Evolutionary conservation across 805 yeast species (phyloP).

Genomic region (Kluyveromyces lactis): DNA sequence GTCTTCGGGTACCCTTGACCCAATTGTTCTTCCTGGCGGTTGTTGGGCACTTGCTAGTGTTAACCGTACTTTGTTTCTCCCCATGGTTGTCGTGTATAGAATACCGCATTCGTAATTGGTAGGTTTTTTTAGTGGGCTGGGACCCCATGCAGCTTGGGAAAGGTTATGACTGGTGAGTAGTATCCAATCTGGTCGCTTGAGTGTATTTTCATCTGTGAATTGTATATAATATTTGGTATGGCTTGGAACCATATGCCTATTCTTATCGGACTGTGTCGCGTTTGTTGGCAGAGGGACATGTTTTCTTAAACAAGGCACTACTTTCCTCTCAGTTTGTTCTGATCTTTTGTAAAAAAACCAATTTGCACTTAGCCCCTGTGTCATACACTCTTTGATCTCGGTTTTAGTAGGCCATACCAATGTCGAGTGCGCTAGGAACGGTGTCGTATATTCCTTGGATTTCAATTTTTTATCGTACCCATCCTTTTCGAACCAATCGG

Average conservation of each 20-base stretch:
- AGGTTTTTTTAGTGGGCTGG: slow-evolving; percentile 22
- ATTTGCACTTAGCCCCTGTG: slow-evolving; percentile 1
- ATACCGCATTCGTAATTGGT: slow-evolving; percentile 51
- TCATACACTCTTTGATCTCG: slow-evolving; percentile 2
- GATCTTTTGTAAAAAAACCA: slow-evolving; percentile 3
- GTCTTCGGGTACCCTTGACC: not conserved
- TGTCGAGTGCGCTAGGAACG: slow-evolving; percentile 1
- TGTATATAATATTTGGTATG: slow-evolving; percentile 65
- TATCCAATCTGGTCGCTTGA: slow-evolving; percentile 47
- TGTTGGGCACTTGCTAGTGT: not conserved
- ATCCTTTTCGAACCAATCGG: not conserved
- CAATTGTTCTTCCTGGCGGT: no score
- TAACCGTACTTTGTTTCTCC: not conserved
- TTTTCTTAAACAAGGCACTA: not conserved
- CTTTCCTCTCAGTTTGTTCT: not conserved
- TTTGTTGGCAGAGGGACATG: not conserved
- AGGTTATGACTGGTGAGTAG: slow-evolving; percentile 67
- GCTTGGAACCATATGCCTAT: slow-evolving; percentile 30
- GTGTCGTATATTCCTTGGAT: slow-evolving; percentile 1
- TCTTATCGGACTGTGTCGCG: not conserved
- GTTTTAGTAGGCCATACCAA: slow-evolving; percentile 1
- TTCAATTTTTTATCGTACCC: not conserved
- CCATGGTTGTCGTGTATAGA: slow-evolving; percentile 20
- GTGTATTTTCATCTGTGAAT: slow-evolving; percentile 28
- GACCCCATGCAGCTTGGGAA: slow-evolving; percentile 80